phyloP scores from a whole-genome alignment of 208 protist genomes.

The Wallacemonas sp. region DNA sequence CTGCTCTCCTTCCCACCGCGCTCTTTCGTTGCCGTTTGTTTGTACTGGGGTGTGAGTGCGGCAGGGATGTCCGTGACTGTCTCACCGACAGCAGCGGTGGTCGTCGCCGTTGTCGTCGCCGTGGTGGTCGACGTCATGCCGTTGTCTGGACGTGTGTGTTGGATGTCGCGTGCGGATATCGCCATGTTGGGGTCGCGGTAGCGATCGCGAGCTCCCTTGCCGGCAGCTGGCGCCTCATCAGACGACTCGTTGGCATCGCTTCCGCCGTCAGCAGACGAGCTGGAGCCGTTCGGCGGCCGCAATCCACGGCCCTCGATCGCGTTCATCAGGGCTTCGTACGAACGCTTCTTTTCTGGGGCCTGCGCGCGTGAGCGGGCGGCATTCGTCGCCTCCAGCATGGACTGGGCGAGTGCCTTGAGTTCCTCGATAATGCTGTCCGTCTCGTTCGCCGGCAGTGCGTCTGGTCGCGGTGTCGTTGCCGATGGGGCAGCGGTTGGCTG shows the following conservation, averaged over 20 bases:
- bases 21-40: constrained; percentile 17
- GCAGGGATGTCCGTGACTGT: constrained; percentile 17
- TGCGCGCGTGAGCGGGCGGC: constrained; percentile 54
- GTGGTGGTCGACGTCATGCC: not conserved
- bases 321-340: constrained; percentile 72
- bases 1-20: constrained; percentile 11
- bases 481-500: constrained; percentile 7
- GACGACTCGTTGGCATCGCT: constrained; percentile 6
- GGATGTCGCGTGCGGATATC: not conserved
- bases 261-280: not conserved
- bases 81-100: not conserved
- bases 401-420: constrained; percentile 78
- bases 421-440: constrained; percentile 85
- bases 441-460: constrained; percentile 2
- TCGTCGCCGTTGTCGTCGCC: not conserved
- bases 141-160: too few relatives aligned
- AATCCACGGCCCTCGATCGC: constrained; percentile 47
- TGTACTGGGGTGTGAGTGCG: constrained; percentile 21
- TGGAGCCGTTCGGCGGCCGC: not conserved
- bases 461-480: not conserved
- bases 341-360: constrained; percentile 50
- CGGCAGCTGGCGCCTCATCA: constrained; percentile 11
- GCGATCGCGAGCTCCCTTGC: not conserved
- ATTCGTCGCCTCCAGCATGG: constrained; percentile 84
- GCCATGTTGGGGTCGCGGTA: not conserved